phyloP scores from a whole-genome alignment of 306 rosid species.

The Prunus padus region DNA sequence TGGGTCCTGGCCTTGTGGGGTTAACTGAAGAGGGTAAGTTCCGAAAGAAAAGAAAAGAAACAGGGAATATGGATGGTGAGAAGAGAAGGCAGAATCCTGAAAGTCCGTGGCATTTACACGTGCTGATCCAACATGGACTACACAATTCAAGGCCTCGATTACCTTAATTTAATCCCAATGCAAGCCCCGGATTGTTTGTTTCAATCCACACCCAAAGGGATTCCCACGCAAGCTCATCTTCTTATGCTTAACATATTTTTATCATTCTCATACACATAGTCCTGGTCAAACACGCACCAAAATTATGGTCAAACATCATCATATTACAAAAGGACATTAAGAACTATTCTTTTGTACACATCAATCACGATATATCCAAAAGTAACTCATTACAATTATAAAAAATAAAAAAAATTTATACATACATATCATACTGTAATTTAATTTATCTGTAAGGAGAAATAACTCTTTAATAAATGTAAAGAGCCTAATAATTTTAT shows the following conservation, averaged over 20 bases:
- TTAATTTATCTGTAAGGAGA: no score
- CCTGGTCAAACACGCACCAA: conserved; percentile 70
- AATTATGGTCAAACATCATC: no score
- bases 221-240: conserved; percentile 62
- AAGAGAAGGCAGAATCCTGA: conserved; percentile 39
- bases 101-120: conserved; percentile 68
- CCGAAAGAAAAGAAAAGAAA: not conserved
- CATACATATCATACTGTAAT: rapidly evolving
- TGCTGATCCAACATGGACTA: conserved; percentile 50
- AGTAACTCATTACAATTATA: no score
- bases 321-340: no score
- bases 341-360: no score
- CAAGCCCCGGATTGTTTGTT: conserved; percentile 42
- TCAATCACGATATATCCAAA: no score
- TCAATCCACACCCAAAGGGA: conserved; percentile 47
- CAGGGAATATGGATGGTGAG: conserved; percentile 22
- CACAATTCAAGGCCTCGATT: conserved; percentile 71
- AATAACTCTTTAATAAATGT: no score
- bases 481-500: no score
- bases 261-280: not conserved
- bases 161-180: conserved; percentile 25
- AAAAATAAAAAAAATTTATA: no score
- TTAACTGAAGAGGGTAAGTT: not conserved
- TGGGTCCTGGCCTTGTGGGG: not conserved
- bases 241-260: not conserved